Evolutionary conservation across 371 early-diverging fungal species (phyloP), one percentile per base, ranked within the genome.

Genomic region (Syncephalastrum contaminatum): DNA sequence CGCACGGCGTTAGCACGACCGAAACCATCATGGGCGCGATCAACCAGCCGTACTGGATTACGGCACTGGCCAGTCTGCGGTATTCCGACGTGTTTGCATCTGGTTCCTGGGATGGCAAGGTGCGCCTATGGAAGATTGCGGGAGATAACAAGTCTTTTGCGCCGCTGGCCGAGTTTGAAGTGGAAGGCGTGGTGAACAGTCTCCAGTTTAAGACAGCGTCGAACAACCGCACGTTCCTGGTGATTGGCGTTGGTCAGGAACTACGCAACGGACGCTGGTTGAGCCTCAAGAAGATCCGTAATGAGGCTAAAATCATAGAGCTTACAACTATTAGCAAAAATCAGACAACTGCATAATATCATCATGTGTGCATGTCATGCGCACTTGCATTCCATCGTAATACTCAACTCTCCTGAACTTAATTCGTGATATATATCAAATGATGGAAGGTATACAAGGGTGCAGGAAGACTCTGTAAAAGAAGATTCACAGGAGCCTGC

Each of bases 241-340:
- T 87, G 2, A 85, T 83, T 0, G 95, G 87, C 12, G 73, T 90
- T 22, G 95, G 95, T 15, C 91, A 93, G 67, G 96, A 98, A 66
- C 90, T 90, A 56, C 80, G 86, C 55, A 54, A 88, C 44, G 98
- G 98, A n/a, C 85, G 98, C 45, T 98, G 98, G 98, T 67, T 86
- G 68, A 73, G 83, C 59, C 59, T 85, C 58, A 84, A 85, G 62
- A 77, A 80, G 39, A 87, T 78, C 18, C 88, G 83, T 70, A 92
- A 94, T 60, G 75, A 82, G 52, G 74, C 86, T 60, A 69, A 68
- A 62, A 59, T 82, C 13, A 64, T 87, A 45, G 84, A 82, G 50
- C 58, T 86, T 41, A 49, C 57, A 24, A 21, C 39, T 18, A 14
- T 60, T 22, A 43, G 12, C 40, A 47, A 36, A 24, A 51, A 43